Evolutionary conservation across 2,329 filamentous ascomycete genomes (phyloP).

Genomic region (Blastomyces parvus): DNA sequence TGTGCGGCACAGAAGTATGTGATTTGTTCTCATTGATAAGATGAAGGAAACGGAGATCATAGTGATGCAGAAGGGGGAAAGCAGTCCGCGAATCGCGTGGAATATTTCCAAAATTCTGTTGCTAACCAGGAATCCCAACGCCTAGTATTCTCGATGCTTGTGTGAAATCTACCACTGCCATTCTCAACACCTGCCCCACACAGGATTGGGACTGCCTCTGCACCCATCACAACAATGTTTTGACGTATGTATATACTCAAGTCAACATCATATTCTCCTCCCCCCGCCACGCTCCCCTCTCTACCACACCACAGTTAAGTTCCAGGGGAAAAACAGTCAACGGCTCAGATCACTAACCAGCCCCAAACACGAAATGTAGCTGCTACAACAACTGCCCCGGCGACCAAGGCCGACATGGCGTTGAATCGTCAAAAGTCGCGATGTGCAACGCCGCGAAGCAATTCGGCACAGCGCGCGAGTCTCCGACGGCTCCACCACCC

Average conservation of each 20-base stretch:
- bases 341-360: neutral
- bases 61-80: neutral
- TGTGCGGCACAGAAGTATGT: conserved; percentile 19
- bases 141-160: conserved; percentile 45
- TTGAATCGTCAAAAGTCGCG: conserved; percentile 25
- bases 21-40: neutral
- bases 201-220: conserved; percentile 52
- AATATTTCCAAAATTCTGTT: neutral
- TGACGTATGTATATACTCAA: conserved; percentile 32
- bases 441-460: conserved; percentile 35
- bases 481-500: neutral
- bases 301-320: neutral
- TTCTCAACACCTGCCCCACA: conserved; percentile 35
- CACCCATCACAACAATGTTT: conserved; percentile 43
- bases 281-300: neutral
- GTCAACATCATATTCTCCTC: neutral
- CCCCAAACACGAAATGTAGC: conserved; percentile 22
- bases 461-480: neutral
- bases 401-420: conserved; percentile 30
- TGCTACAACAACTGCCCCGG: conserved; percentile 58
- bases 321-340: neutral
- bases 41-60: neutral
- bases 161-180: conserved; percentile 32
- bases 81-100: neutral
- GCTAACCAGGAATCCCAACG: conserved; percentile 2